Evolutionary conservation across 2,329 filamentous ascomycete species (phyloP), one percentile per base, ranked within the genome.

Genomic region (Verticillium tricorpus): DNA sequence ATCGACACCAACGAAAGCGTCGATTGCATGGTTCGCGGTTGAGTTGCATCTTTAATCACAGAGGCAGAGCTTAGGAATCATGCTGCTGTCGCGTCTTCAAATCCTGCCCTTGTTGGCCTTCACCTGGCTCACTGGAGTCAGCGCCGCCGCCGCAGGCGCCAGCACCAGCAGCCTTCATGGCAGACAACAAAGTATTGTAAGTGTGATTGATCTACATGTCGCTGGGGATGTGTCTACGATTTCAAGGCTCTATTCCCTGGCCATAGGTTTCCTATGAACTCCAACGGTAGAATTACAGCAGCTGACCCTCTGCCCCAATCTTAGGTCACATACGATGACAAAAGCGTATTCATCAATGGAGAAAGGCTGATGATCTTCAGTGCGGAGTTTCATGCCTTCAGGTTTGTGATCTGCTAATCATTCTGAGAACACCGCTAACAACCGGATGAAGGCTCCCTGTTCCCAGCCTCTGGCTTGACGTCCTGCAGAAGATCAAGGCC

Each of bases 401-500:
- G 74, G 61, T 64, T 31, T 40, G 15, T 6, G 5, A 14, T 12
- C 8, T 3, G 19, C 6, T n/a, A 17, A 17, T 11, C 4, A 5
- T 28, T 19, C 25, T 50, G 3, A 22, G 19, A 17, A 4, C 17
- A 19, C 5, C 8, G 7, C 17, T 66, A 7, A 61, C 28, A 35
- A 5, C 5, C 2, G 8, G 1, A 15, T 8, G 28, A n/a, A 66
- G 64, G 58, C 69, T 76, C 22, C 74, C 75, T 1, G 73, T 73
- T 0, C 73, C 75, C 0, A 69, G 67, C 6, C 64, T 77, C 2
- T 78, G 85, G 81, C 78, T 89, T 28, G 89, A 92, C 68, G 73
- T 92, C 8, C 87, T 92, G 63, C 86, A 92, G 69, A 92, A 92
- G 75, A 82, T 92, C 73, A 91, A 89, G 73, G 85, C 88, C 1